Base-by-base conservation (phyloP, 805 yeast genomes). In the Candida silvicultrix region DNA sequence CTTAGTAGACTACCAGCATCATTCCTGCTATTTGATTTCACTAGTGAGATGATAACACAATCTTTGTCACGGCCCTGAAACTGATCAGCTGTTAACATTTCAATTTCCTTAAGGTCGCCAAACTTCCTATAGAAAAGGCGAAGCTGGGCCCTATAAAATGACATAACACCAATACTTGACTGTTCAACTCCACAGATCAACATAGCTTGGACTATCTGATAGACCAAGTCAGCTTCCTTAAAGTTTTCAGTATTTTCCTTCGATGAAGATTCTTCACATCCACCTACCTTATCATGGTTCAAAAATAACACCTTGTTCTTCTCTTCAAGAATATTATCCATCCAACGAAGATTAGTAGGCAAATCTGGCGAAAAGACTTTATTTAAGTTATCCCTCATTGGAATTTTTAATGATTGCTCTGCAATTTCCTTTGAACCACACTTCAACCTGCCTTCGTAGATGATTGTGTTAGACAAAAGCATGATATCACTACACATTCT, bases 21-120 rank as follows among this genome's bases (percentile, higher is more conserved):
- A 10, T 72, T 69, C 19, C 75, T 75, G 1, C 70, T 71, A 60
- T 90, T 89, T 5, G 96, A 83, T 42, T 96, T 70, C 3, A 94
- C 99, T 54, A 94, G 68, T 0, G 98, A 92, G 2, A 94, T 86
- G 7, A 94, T 80, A 15, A 94, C 79, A 58, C 96, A 86, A 29
- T 88, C 92, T 57, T 92, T 94, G 64, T 94, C 99, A 46, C 97
- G 74, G 0, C 99, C 99, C 66, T 94, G 99, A 57, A 85, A 92
- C 58, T 85, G 88, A 64, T 94, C 99, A 0, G 97, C 98, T 0
- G 99, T 94, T 46, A 92, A 69, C 29, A 87, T 74, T 54, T 94
- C 98, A 28, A 94, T 65, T 1, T 70, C 75, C 9, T 67, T 60
- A 21, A 65, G 55, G 15, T 51, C 60, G 37, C 48, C 55, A 49